phyloP scores from a whole-genome alignment of 2,329 filamentous ascomycete genomes.

The Chaetoscypha palmicola region DNA sequence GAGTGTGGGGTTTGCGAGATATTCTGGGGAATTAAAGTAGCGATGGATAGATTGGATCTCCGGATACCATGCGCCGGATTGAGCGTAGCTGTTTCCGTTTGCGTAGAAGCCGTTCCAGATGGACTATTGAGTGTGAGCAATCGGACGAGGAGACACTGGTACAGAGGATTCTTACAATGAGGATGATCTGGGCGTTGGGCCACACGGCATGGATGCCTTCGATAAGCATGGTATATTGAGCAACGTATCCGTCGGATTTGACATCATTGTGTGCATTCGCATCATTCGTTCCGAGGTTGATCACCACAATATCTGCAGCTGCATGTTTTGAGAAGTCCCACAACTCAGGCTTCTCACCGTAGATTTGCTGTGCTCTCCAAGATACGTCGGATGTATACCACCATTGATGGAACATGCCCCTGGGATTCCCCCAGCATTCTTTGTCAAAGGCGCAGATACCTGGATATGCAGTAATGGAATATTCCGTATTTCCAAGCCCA shows the following conservation, averaged over 20 bases:
- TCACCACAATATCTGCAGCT: constrained; percentile 39
- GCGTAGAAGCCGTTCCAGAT: constrained; percentile 49
- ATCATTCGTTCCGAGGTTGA: constrained; percentile 43
- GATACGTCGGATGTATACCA: constrained; percentile 48
- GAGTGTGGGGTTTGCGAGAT: constrained; percentile 34
- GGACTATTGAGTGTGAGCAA: constrained; percentile 30
- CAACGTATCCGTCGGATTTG: constrained; percentile 33
- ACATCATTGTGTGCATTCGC: constrained; percentile 37
- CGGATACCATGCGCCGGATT: constrained; percentile 40
- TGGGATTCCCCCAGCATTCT: constrained; percentile 46
- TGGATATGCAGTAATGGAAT: constrained; percentile 50
- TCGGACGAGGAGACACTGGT: constrained; percentile 26
- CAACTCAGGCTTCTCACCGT: constrained; percentile 36
- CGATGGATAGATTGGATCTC: constrained; percentile 45
- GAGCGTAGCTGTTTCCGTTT: constrained; percentile 43
- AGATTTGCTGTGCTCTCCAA: constrained; percentile 17
- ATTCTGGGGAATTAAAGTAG: constrained; percentile 43
- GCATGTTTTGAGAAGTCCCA: constrained; percentile 40
- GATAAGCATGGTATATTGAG: constrained; percentile 39
- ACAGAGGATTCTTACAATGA: constrained; percentile 39
- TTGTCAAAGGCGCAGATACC: constrained; percentile 51
- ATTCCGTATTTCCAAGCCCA: constrained; percentile 52
- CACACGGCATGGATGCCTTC: constrained; percentile 41
- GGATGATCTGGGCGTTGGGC: constrained; percentile 39
- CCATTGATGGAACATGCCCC: constrained; percentile 49